Conservation (phyloP, 805 yeast species). For the Spathaspora gorwiae region DNA sequence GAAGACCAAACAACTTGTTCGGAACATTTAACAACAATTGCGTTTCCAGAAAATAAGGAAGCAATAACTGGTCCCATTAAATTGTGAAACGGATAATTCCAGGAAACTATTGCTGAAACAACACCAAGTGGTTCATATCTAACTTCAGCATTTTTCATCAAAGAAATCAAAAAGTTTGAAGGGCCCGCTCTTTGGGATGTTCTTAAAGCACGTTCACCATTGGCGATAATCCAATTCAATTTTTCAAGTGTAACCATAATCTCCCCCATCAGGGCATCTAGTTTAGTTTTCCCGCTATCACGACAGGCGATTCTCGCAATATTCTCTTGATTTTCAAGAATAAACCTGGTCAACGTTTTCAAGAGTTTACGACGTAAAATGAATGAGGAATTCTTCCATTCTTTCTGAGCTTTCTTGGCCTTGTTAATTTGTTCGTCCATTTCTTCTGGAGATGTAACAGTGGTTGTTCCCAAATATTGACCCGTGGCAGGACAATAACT, state of each 20-base stretch:
- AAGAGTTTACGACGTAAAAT: slow-evolving; percentile 67
- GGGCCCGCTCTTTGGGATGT: slow-evolving; percentile 84
- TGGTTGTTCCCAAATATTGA: slow-evolving; percentile 72
- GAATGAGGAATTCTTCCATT: slow-evolving; percentile 51
- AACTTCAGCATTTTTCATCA: slow-evolving; percentile 87
- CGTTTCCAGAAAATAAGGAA: slow-evolving; percentile 85
- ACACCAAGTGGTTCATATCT: slow-evolving; percentile 89
- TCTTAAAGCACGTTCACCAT: slow-evolving; percentile 71
- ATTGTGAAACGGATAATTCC: slow-evolving; percentile 98
- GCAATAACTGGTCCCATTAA: slow-evolving; percentile 90
- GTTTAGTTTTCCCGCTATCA: slow-evolving; percentile 92
- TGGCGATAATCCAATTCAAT: slow-evolving; percentile 78
- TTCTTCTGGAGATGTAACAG: slow-evolving; percentile 60
- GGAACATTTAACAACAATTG: slow-evolving; percentile 87
- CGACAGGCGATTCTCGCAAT: slow-evolving; percentile 92
- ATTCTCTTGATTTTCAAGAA: slow-evolving; percentile 76
- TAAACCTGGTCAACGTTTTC: slow-evolving; percentile 63
- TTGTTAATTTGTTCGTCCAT: slow-evolving; percentile 60
- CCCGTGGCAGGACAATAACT: slow-evolving; percentile 97
- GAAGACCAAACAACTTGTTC: slow-evolving; percentile 97
- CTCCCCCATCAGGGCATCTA: slow-evolving; percentile 96
- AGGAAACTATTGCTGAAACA: slow-evolving; percentile 84
- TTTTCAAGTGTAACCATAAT: slow-evolving; percentile 93
- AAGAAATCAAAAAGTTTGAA: slow-evolving; percentile 71
- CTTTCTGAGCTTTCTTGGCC: slow-evolving; percentile 52